Base-by-base conservation (phyloP, 139 green algal genomes). In the Chlorella sp. region DNA sequence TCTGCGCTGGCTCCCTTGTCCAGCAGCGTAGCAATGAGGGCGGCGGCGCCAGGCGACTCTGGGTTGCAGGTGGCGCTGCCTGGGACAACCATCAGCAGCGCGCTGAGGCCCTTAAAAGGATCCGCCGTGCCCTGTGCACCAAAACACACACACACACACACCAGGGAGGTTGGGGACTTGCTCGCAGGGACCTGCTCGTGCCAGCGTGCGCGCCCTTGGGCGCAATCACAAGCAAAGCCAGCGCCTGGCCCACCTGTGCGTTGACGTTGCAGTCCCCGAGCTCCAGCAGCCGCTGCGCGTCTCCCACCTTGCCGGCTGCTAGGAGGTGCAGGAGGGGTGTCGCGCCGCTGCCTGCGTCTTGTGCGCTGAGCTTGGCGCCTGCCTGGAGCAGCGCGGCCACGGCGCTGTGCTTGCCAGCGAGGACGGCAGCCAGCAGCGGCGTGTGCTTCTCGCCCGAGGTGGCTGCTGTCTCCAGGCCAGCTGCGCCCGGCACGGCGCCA, bases 311-410 rank as follows among this genome's bases (percentile, higher is more conserved):
- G 14, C 55, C 55, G 24, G 55, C 55, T 10, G 20, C 22, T 27
- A 64, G 4, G 20, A 64, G 55, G 55, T 64, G 55, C 55, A 64
- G 22, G 55, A 64, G 55, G 55, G 55, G 55, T 10, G 55, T 64
- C 55, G 27, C 4, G 55, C 55, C 55, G 55, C 55, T 31, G 17
- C 22, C 55, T 64, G 22, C 20, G 24, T 27, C 14, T 27, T 30
- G 22, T 64, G 55, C 24, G 24, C 55, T 20, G 14, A 31, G 55
- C 55, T 20, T 30, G 22, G 55, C 55, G 4, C 55, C 55, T 29
- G 24, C 55, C 24, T 30, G 20, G 24, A 31, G 22, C 55, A 64
- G 22, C 20, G 24, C 55, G 4, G 42, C 17, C 10, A 55, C 17
- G 42, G 42, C 42, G 10, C 10, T 17, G 10, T 55, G 42, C 42